A percentile compares a stretch with the other conserved stretches of the same genome.
phyloP scores from a whole-genome alignment of 306 rosid genomes.

The Astragalus glycyphyllos region DNA sequence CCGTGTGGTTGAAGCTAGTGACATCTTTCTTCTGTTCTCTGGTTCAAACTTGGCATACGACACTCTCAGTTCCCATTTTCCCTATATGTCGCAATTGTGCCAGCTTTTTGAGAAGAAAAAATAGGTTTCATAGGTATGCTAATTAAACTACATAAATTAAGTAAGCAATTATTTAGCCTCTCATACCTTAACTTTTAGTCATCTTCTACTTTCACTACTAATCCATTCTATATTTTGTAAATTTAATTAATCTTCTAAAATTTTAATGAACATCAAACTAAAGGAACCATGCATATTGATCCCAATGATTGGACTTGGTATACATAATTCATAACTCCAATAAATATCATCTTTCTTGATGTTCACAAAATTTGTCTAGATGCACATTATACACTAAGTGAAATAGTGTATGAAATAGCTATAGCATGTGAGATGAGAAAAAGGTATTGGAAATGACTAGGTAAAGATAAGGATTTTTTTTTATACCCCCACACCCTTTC shows the following conservation, averaged over 20 bases:
- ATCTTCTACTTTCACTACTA: neutral
- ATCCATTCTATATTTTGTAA: slow-evolving; percentile 7
- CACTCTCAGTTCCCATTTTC: too few species aligned
- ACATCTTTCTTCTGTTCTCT: too few species aligned
- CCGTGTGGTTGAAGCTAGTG: too few species aligned
- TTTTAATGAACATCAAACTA: neutral
- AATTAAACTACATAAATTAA: neutral
- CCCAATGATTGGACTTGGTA: slow-evolving; percentile 27
- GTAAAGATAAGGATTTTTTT: too few species aligned
- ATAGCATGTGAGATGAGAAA: slow-evolving; percentile 11
- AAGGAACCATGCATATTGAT: neutral
- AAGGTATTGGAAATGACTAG: slow-evolving; percentile 12
- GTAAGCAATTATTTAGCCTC: slow-evolving; percentile 14
- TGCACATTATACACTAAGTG: neutral
- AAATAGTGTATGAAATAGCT: neutral
- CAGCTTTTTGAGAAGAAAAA: too few species aligned
- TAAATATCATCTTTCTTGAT: slow-evolving; percentile 21
- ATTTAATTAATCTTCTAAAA: slow-evolving; percentile 1
- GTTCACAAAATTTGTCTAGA: slow-evolving; percentile 36
- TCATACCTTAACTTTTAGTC: neutral
- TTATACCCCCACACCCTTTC: too few species aligned
- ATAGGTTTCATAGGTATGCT: slow-evolving; percentile 18
- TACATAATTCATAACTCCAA: slow-evolving; percentile 14
- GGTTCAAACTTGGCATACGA: too few species aligned
- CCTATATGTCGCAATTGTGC: too few species aligned